Percentiles rank a stretch among this genome's conserved stretches.
phyloP scores from a whole-genome alignment of 306 rosid species.

The Vigna unguiculata region DNA sequence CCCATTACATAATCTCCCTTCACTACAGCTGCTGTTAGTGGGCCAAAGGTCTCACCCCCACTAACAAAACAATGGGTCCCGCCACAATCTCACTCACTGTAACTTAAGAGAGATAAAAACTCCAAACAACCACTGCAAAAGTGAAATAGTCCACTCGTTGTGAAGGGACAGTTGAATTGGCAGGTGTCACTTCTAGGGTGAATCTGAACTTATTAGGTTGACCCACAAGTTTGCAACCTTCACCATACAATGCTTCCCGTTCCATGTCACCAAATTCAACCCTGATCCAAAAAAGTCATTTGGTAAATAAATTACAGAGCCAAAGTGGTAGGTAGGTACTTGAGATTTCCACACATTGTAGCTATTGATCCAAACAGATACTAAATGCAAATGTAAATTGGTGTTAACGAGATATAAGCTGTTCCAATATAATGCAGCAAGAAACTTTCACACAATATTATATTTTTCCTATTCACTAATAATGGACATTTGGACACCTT shows the following conservation, averaged over 20 bases:
- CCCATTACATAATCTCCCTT: neutral
- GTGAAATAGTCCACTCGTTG: constrained; percentile 32
- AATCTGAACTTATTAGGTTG: constrained; percentile 70
- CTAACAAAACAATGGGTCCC: constrained; percentile 31
- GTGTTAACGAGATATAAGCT: constrained; percentile 18
- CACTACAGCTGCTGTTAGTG: constrained; percentile 26
- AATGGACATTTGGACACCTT: constrained; percentile 16
- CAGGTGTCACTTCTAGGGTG: constrained; percentile 55
- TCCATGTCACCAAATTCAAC: constrained; percentile 74
- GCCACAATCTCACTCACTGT: constrained; percentile 33
- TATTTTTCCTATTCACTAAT: constrained; percentile 12
- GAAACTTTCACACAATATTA: constrained; percentile 17
- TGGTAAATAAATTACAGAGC: constrained; percentile 17
- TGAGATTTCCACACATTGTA: constrained; percentile 18
- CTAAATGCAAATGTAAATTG: constrained; percentile 7
- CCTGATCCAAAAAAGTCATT: constrained; percentile 59
- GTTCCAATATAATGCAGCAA: neutral
- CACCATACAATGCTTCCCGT: constrained; percentile 68
- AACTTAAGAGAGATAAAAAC: neutral
- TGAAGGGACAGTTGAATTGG: constrained; percentile 43
- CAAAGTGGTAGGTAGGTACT: constrained; percentile 23
- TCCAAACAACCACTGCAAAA: constrained; percentile 18
- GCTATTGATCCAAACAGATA: constrained; percentile 26
- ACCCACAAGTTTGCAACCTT: constrained; percentile 85
- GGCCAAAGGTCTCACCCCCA: constrained; percentile 42